Conservation (phyloP, 257 asterid genomes). For the Apocynum venetum region DNA sequence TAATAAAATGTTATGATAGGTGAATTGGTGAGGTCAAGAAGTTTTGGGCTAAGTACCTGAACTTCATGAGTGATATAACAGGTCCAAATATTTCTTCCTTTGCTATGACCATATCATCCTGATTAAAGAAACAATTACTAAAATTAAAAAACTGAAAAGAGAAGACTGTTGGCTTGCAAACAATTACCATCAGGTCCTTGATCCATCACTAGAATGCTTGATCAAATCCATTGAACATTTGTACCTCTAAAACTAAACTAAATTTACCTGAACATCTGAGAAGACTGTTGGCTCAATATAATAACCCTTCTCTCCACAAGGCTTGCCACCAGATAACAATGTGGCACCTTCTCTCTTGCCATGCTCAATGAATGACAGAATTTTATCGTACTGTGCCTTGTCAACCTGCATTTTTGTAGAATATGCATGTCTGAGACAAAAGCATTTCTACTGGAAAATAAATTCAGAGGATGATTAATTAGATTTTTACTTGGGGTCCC, state of each 20-base stretch:
- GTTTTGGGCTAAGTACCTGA: constrained; percentile 43
- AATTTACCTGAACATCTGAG: constrained; percentile 52
- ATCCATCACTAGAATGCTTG: too few species aligned
- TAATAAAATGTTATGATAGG: too few species aligned
- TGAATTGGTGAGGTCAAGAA: neutral
- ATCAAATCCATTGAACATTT: neutral
- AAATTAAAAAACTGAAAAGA: too few species aligned
- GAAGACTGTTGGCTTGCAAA: too few species aligned
- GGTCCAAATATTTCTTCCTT: constrained; percentile 88
- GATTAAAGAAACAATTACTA: neutral
- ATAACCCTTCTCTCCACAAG: constrained; percentile 49
- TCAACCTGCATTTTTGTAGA: constrained; percentile 33
- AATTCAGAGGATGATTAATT: neutral
- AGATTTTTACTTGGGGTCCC: constrained; percentile 61
- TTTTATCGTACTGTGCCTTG: constrained; percentile 51
- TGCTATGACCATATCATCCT: constrained; percentile 82
- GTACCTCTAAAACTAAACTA: neutral
- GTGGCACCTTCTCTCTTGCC: constrained; percentile 81
- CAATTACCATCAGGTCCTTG: too few species aligned
- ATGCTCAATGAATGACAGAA: constrained; percentile 53
- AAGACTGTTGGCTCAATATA: constrained; percentile 76
- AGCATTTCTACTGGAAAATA: neutral
- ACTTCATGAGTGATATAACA: constrained; percentile 72
- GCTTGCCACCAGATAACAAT: constrained; percentile 64
- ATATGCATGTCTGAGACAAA: neutral